A percentile compares a stretch with the other conserved stretches of the same genome.
Evolutionary conservation across 495 filamentous ascomycete species (phyloP).

Genomic region (Tuber brumale): DNA sequence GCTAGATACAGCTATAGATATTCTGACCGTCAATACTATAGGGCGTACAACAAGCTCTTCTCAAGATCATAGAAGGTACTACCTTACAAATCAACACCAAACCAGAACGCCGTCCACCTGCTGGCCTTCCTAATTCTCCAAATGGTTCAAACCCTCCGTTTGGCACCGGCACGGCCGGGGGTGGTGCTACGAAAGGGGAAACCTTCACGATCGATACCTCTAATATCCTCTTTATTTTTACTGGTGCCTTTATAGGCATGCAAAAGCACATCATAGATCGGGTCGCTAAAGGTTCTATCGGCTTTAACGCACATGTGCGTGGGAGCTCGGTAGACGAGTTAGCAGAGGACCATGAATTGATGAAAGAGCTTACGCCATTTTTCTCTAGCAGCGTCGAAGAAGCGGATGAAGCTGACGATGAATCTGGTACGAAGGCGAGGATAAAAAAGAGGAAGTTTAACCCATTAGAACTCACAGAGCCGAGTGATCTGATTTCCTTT

Average conservation of each 20-base stretch:
- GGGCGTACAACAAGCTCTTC: conserved; percentile 88
- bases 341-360: conserved; percentile 55
- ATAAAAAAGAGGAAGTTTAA: conserved; percentile 56
- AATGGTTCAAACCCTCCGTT: conserved; percentile 17
- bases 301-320: conserved; percentile 80
- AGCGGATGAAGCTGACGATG: conserved; percentile 20
- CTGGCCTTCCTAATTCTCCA: conserved; percentile 32
- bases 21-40: conserved; percentile 3
- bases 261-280: conserved; percentile 82
- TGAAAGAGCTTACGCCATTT: conserved; percentile 63
- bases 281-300: conserved; percentile 79
- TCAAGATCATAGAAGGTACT: conserved; percentile 95
- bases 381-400: conserved; percentile 42
- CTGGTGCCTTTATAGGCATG: conserved; percentile 88
- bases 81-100: conserved; percentile 85
- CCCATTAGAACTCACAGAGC: conserved; percentile 71
- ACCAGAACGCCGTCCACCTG: conserved; percentile 52
- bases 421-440: conserved; percentile 5
- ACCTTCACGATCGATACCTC: conserved; percentile 86
- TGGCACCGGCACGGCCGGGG: conserved; percentile 21
- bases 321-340: conserved; percentile 38
- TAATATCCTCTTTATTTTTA: conserved; percentile 94
- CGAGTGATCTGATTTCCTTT: conserved; percentile 78
- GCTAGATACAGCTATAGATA: not conserved
- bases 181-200: conserved; percentile 62